phyloP scores from a whole-genome alignment of 306 rosid species.

The Prunus mume region DNA sequence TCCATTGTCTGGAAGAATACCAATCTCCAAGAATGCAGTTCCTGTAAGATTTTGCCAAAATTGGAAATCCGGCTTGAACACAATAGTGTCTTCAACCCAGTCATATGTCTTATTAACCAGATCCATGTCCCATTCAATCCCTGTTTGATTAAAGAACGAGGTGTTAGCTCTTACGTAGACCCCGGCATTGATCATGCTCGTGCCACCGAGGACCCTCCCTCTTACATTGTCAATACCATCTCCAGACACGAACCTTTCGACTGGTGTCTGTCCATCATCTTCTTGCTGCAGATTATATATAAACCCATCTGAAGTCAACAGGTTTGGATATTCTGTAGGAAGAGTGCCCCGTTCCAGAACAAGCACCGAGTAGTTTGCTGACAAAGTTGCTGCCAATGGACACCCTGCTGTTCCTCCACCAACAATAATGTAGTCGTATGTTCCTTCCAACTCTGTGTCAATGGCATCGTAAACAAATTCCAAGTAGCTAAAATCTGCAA shows the following conservation, averaged over 20 bases:
- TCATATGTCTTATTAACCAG: conserved; percentile 21
- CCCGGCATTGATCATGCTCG: too few species aligned
- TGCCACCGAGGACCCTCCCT: too few species aligned
- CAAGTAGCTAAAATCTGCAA: conserved; percentile 29
- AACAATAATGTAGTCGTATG: too few species aligned
- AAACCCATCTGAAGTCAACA: not conserved
- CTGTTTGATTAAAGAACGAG: not conserved
- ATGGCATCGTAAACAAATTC: conserved; percentile 11
- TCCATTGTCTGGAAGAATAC: conserved; percentile 14
- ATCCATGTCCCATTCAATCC: conserved; percentile 17
- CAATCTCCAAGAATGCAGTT: conserved; percentile 5
- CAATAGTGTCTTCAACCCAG: conserved; percentile 31
- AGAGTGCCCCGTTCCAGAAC: conserved; percentile 20
- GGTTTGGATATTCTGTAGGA: not conserved
- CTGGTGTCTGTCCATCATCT: too few species aligned
- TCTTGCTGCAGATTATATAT: too few species aligned
- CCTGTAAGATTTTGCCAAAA: conserved; percentile 8
- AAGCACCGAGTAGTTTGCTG: conserved; percentile 18
- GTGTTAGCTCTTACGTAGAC: conserved; percentile 8
- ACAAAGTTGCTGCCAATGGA: conserved; percentile 28
- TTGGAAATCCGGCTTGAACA: not conserved
- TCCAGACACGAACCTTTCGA: too few species aligned
- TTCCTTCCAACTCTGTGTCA: not conserved
- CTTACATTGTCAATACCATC: too few species aligned
- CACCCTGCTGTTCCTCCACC: too few species aligned